A percentile compares a stretch with the other conserved stretches of the same genome.
phyloP scores from a whole-genome alignment of 2,329 filamentous ascomycete genomes.

The Diaporthe caulivora region DNA sequence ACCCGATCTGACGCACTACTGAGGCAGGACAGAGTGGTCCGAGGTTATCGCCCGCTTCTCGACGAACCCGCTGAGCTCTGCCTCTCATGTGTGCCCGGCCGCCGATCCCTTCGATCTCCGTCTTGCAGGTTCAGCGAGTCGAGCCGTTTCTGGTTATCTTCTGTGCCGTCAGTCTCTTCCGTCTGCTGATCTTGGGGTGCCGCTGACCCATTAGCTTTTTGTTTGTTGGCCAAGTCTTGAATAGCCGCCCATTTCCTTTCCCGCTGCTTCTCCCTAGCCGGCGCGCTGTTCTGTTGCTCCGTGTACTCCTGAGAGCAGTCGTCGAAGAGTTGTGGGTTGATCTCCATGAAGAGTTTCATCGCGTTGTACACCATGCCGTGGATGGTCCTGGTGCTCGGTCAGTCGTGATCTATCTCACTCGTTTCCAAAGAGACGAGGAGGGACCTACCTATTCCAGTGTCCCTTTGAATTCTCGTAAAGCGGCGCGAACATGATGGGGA shows the following conservation, averaged over 20 bases:
- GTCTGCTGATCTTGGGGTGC: slow-evolving; percentile 51
- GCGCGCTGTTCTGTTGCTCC: slow-evolving; percentile 92
- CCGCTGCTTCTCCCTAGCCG: slow-evolving; percentile 83
- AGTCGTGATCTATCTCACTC: background rate
- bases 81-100: slow-evolving; percentile 67
- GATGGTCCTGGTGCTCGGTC: slow-evolving; percentile 77
- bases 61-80: slow-evolving; percentile 70
- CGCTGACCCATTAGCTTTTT: slow-evolving; percentile 61
- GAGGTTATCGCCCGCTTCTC: slow-evolving; percentile 62
- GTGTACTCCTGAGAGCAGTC: slow-evolving; percentile 99
- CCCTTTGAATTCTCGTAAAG: slow-evolving; percentile 99
- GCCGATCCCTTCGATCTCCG: slow-evolving; percentile 71
- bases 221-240: slow-evolving; percentile 81
- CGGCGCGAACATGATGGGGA: slow-evolving; percentile 99
- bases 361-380: slow-evolving; percentile 99
- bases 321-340: slow-evolving; percentile 97
- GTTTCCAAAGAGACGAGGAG: background rate
- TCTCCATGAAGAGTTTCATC: slow-evolving; percentile 99
- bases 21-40: slow-evolving; percentile 25
- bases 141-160: slow-evolving; percentile 87
- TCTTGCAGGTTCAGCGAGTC: slow-evolving; percentile 94
- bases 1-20: slow-evolving; percentile 3
- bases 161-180: slow-evolving; percentile 84
- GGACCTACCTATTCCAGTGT: slow-evolving; percentile 92
- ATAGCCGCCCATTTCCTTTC: slow-evolving; percentile 92